phyloP scores from a whole-genome alignment of 163 green algal species.

The Scenedesmus sp. region DNA sequence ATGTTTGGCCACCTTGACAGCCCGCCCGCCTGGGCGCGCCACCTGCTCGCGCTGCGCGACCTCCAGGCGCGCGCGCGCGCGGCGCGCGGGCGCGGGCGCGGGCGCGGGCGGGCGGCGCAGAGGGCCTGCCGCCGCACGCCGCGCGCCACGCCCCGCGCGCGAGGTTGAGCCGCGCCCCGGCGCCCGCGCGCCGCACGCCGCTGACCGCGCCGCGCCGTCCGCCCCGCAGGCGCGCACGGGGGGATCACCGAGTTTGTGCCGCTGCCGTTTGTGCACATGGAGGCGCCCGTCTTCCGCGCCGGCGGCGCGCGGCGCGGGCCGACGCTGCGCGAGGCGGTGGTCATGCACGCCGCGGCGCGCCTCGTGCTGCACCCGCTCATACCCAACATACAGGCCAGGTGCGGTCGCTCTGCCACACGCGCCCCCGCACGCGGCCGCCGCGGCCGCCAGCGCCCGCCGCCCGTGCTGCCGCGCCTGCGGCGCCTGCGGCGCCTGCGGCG shows the following conservation, averaged over 20 bases:
- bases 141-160: no score
- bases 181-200: no score
- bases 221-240: constrained; percentile 48
- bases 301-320: constrained; percentile 61
- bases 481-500: neutral
- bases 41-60: constrained; percentile 62
- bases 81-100: no score
- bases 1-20: constrained; percentile 91
- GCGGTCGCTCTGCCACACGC: neutral
- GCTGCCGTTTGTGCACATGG: constrained; percentile 94
- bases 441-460: neutral
- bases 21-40: constrained; percentile 67
- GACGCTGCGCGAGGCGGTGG: constrained; percentile 81
- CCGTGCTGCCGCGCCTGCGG: neutral
- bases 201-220: no score
- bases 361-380: constrained; percentile 79
- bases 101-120: neutral
- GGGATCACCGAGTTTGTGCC: constrained; percentile 93
- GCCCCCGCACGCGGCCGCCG: neutral
- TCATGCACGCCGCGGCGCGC: constrained; percentile 83
- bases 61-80: constrained; percentile 18
- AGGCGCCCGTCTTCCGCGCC: constrained; percentile 78
- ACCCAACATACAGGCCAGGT: constrained; percentile 83
- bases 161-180: no score
- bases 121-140: neutral